A percentile compares a stretch with the other conserved stretches of the same genome.
Evolutionary conservation across 306 rosid species (phyloP).

Genomic region (Cercis canadensis): DNA sequence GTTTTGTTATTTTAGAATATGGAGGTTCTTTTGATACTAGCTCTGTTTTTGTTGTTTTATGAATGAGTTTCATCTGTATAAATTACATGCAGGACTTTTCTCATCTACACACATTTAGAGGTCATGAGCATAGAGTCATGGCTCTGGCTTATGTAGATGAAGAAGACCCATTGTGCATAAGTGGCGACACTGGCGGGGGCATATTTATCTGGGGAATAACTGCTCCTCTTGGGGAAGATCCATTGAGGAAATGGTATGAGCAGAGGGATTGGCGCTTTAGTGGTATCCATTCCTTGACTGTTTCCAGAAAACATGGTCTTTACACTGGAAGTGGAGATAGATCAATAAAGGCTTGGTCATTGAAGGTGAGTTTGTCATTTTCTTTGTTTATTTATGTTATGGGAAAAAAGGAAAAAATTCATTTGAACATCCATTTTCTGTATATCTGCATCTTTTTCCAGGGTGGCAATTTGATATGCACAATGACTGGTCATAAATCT

Average conservation of each 20-base stretch:
- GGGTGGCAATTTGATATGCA: slow-evolving; percentile 73
- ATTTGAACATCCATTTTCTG: slow-evolving; percentile 31
- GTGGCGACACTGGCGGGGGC: slow-evolving; percentile 89
- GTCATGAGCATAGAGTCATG: slow-evolving; percentile 83
- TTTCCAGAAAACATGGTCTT: slow-evolving; percentile 56
- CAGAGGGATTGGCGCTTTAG: slow-evolving; percentile 95
- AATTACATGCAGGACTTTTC: slow-evolving; percentile 76
- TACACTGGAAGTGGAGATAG: slow-evolving; percentile 92
- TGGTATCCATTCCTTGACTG: slow-evolving; percentile 83
- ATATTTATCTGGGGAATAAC: slow-evolving; percentile 72
- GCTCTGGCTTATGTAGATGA: slow-evolving; percentile 73
- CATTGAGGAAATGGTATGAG: slow-evolving; percentile 78
- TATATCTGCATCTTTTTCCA: slow-evolving; percentile 44
- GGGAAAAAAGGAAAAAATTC: slow-evolving; percentile 14
- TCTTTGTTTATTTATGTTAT: slow-evolving; percentile 17
- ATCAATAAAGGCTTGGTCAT: slow-evolving; percentile 86
- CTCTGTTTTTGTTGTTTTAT: slow-evolving; percentile 15
- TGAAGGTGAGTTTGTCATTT: slow-evolving; percentile 55
- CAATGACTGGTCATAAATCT: slow-evolving; percentile 86
- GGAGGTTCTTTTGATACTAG: slow-evolving; percentile 9
- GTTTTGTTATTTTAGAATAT: slow-evolving; percentile 16
- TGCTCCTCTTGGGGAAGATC: slow-evolving; percentile 63
- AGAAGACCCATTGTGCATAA: slow-evolving; percentile 79
- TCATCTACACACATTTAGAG: slow-evolving; percentile 76
- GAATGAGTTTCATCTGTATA: slow-evolving; percentile 36